A percentile compares a stretch with the other conserved stretches of the same genome.
Conservation (phyloP, 75 land plant genomes). For the Larix kaempferi region DNA sequence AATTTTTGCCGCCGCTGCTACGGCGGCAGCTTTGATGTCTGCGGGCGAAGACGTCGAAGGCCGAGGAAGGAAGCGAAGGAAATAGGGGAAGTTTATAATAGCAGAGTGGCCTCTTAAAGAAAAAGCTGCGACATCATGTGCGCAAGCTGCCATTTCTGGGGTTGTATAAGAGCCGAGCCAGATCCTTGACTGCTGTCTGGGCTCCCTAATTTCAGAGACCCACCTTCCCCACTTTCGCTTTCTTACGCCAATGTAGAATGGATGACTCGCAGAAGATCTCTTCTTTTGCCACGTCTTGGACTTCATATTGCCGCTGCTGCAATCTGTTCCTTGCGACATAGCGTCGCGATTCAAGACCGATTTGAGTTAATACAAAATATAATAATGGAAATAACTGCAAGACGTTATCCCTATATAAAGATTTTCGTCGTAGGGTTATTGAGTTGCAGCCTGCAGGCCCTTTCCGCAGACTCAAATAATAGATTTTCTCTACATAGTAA, state of each 20-base stretch:
- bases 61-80: constrained; percentile 7
- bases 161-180: constrained; percentile 45
- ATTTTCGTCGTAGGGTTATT: too few species aligned
- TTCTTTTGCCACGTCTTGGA: too few species aligned
- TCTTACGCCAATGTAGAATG: constrained; percentile 32
- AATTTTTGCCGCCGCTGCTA: constrained; percentile 12
- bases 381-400: too few species aligned
- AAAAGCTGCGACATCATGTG: constrained; percentile 37
- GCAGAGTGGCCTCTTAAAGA: constrained; percentile 26
- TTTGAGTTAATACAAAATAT: too few species aligned
- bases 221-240: constrained; percentile 39
- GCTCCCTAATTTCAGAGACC: constrained; percentile 44
- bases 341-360: too few species aligned
- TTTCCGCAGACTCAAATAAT: too few species aligned
- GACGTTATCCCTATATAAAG: too few species aligned
- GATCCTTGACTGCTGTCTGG: constrained; percentile 31
- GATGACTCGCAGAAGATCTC: constrained; percentile 12
- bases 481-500: too few species aligned
- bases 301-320: too few species aligned
- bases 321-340: too few species aligned
- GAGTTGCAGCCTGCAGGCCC: too few species aligned
- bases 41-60: constrained; percentile 2
- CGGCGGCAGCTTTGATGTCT: constrained; percentile 34
- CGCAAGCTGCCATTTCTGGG: constrained; percentile 43
- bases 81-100: constrained; percentile 30